Base-by-base conservation (phyloP, 2,329 filamentous ascomycete genomes). In the Penicillium thymicola region DNA sequence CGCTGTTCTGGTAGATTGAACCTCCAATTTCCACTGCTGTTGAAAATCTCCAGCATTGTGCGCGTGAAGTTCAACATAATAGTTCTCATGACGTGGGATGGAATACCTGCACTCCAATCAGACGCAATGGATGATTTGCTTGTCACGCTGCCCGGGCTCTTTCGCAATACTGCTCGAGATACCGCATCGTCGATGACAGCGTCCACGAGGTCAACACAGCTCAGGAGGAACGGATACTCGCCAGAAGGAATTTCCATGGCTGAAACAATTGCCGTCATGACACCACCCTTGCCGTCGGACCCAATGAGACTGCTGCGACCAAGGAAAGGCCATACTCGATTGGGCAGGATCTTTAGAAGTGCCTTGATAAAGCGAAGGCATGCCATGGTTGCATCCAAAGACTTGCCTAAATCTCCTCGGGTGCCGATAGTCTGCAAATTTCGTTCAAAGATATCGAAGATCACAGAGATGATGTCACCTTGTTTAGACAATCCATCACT, bases 241-340 rank as follows among this genome's bases (percentile, higher is more conserved):
- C 89, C 89, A 5, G 83, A 82, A 2, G 89, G 85, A 55, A 96
- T 82, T 68, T 99, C 94, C 3, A 92, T 84, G 25, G 85, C 87
- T n/a, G 89, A 89, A 3, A 95, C 84, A 50, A 97, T 86, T 48
- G 85, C 85, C 38, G 87, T 85, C 59, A 99, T 81, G 59, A 89
- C 87, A 11, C 91, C 90, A 14, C 87, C 87, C 60, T 87, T 87
- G 10, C 89, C 87, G 63, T 91, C 87, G 6, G 86, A 84, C 64
- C 89, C 89, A 44, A 99, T 80, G 18, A 99, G 78, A 60, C 87
- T 85, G 71, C 90, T 95, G 55, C 90, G 86, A 4, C 88, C 85
- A 66, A 99, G 82, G 70, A 93, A 90, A 4, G 93, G 92, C 92
- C 94, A 97, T 6, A 96, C 86, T 58, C 92, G 83, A 55, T 89